Evolutionary conservation across 2,329 filamentous ascomycete species (phyloP), one percentile per base, ranked within the genome.

Genomic region (Clonostachys sp.): DNA sequence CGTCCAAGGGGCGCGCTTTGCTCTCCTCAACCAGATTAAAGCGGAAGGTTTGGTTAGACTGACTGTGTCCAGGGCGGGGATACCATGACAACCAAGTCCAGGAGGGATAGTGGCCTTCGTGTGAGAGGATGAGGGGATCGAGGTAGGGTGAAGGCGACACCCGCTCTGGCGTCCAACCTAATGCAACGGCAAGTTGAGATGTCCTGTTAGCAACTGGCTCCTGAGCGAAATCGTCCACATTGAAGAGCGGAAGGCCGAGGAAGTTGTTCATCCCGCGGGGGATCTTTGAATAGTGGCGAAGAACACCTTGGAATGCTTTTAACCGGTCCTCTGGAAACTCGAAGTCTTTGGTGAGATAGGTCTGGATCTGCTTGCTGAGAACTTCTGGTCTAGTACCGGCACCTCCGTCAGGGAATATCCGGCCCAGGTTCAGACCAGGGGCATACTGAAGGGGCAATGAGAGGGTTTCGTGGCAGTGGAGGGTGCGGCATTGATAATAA

Each of bases 31-130:
- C 57, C 47, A 65, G 58, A 42, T 58, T 61, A 41, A 67, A 58
- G 45, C 57, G 57, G 49, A 68, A 62, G n/a, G 48, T 43, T 18
- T 50, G 30, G 35, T 48, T 41, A 3, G 30, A 33, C 3, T 42
- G 24, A 18, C 16, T 42, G 36, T 44, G 48, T n/a, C 51, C 55
- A 12, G 55, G 48, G 39, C 54, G 57, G 8, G 59, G 50, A 24
- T 57, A 58, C 66, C 66, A 68, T 5, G 63, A 57, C 7, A 68
- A 59, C 66, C 66, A 68, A 5, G 63, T 65, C 66, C 65, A 68
- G 0, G 65, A 68, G 3, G 65, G 65, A 41, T 62, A 66, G 4
- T 55, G 45, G 20, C 54, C 56, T 14, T 59, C 54, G 36, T 56
- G 55, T 35, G 17, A 9, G 30, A 16, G 24, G 13, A 30, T n/a